These are phyloP conservation scores for Carex arenaria DNA, from an alignment of 202 grass and related monocot genomes.

Conservation along the genomic window DNA sequence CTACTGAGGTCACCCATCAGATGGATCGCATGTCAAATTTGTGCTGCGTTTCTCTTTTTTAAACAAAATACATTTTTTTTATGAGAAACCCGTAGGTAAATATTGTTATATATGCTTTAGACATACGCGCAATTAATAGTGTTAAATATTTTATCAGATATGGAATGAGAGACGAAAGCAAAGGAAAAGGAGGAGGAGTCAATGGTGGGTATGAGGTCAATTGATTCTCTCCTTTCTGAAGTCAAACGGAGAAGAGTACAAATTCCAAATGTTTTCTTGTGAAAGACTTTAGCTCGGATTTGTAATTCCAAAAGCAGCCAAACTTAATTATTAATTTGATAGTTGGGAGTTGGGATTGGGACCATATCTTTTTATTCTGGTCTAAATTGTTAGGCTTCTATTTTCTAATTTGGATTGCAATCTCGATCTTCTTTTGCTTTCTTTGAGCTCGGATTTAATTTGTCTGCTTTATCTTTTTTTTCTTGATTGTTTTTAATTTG, in stretches of 20 bases:
- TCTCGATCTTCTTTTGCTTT: neutral
- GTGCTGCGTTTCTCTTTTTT: no score
- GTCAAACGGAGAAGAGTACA: conserved; percentile 26
- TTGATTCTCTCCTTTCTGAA: conserved; percentile 20
- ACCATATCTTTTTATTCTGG: conserved; percentile 7
- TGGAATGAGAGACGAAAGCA: neutral
- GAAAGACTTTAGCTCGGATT: neutral
- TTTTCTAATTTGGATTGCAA: neutral
- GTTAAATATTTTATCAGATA: neutral
- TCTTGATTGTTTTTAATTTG: neutral
- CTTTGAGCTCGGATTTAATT: neutral
- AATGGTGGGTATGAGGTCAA: conserved; percentile 19
- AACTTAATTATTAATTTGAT: neutral
- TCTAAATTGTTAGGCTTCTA: conserved; percentile 9
- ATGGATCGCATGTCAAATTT: no score
- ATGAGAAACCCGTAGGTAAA: neutral
- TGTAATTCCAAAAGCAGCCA: conserved; percentile 6
- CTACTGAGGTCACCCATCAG: no score
- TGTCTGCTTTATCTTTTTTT: neutral
- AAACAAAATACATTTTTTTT: neutral
- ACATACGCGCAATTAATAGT: neutral
- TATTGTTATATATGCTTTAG: neutral
- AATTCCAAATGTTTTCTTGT: conserved; percentile 27
- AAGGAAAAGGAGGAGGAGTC: neutral
- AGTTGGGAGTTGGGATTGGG: neutral